Percentiles rank a stretch among this genome's conserved stretches.
phyloP scores from a whole-genome alignment of 2,329 filamentous ascomycete genomes.

The Ramichloridium luteum region DNA sequence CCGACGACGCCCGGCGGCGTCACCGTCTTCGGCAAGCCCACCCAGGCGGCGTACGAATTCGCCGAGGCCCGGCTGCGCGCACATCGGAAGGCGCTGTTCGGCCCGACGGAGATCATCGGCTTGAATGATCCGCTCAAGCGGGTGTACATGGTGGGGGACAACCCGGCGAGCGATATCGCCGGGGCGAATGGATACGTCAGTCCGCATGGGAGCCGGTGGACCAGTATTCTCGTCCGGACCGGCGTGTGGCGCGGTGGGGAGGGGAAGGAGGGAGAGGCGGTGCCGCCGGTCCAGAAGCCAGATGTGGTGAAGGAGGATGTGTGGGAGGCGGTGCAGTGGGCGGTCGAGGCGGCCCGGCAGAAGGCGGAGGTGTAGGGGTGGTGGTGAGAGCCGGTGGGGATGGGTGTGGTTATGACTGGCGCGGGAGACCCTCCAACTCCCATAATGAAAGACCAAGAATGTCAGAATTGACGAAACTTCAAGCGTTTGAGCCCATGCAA shows the following conservation, averaged over 20 bases:
- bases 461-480: too few species aligned
- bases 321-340: conserved; percentile 64
- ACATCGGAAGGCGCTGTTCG: conserved; percentile 43
- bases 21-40: conserved; percentile 73
- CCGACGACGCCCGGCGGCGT: conserved; percentile 45
- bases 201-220: conserved; percentile 58
- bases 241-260: conserved; percentile 54
- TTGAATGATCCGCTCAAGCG: conserved; percentile 42
- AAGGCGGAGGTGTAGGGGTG: conserved; percentile 1
- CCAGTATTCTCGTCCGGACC: conserved; percentile 63
- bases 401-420: too few species aligned
- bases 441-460: too few species aligned
- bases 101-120: conserved; percentile 14
- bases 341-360: conserved; percentile 42
- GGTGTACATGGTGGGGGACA: conserved; percentile 83
- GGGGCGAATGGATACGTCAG: conserved; percentile 70
- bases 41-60: conserved; percentile 64
- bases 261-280: conserved; percentile 30
- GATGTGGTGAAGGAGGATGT: conserved; percentile 61
- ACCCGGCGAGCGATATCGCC: conserved; percentile 68
- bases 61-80: conserved; percentile 61
- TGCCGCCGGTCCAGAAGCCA: conserved; percentile 53
- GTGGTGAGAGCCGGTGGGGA: too few species aligned
- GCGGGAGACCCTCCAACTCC: too few species aligned
- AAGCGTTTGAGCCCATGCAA: too few species aligned